Conservation (phyloP, 1,284 basidiomycete species). For the Ceratobasidium sp. region DNA sequence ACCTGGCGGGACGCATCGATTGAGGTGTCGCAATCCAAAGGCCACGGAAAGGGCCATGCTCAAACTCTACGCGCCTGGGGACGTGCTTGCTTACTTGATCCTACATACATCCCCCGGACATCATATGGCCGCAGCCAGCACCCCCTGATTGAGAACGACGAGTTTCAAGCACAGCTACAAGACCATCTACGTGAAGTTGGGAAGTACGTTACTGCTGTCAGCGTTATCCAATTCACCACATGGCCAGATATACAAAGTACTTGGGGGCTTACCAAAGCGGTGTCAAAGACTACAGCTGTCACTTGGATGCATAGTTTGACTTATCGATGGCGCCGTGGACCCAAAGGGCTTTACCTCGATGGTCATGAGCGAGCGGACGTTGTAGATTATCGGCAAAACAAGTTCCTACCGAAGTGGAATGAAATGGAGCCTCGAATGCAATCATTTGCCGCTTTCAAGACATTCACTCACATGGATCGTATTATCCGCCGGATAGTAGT, state of each 20-base stretch:
- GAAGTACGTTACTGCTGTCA: constrained; percentile 21
- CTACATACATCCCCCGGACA: neutral
- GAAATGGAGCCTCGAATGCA: neutral
- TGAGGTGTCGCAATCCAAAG: neutral
- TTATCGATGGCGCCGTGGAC: constrained; percentile 23
- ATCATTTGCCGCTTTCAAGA: neutral
- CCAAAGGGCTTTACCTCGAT: constrained; percentile 45
- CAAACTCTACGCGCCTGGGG: constrained; percentile 10
- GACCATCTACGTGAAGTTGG: neutral
- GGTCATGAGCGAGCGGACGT: constrained; percentile 47
- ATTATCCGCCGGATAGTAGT: constrained; percentile 4
- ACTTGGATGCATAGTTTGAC: constrained; percentile 31
- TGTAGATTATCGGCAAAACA: constrained; percentile 2
- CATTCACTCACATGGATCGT: neutral
- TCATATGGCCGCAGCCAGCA: neutral
- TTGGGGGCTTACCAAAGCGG: constrained; percentile 19
- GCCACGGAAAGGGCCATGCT: neutral
- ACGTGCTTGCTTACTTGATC: constrained; percentile 10
- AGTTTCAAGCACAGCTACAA: neutral
- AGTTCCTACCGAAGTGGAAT: neutral
- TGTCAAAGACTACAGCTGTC: constrained; percentile 34
- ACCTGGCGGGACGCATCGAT: constrained; percentile 16
- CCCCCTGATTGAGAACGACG: neutral
- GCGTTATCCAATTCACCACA: constrained; percentile 31
- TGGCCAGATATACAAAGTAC: constrained; percentile 1